Evolutionary conservation across 306 rosid species (phyloP).

Genomic region (Fragaria ananassa): DNA sequence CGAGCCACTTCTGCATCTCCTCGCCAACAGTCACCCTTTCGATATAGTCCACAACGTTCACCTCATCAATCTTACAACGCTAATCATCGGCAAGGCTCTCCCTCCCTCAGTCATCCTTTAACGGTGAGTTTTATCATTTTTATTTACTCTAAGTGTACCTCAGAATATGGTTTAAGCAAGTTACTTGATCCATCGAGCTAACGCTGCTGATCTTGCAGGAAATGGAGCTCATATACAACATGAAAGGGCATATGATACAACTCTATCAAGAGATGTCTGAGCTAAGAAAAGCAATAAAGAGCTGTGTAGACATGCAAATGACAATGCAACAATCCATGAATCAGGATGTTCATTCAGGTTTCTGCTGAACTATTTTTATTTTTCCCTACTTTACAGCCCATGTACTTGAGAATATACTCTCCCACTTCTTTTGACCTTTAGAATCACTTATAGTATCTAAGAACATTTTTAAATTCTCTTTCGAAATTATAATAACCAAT

Average conservation of each 20-base stretch:
- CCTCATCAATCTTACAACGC: conserved; percentile 3
- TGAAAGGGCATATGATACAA: conserved; percentile 78
- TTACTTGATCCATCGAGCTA: neutral
- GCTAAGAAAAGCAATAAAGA: conserved; percentile 61
- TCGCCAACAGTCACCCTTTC: conserved; percentile 39
- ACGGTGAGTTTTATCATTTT: conserved; percentile 37
- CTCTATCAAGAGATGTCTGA: conserved; percentile 70
- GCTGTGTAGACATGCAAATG: conserved; percentile 79
- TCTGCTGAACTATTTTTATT: conserved; percentile 8
- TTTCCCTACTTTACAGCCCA: neutral
- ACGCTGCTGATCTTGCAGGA: conserved; percentile 40
- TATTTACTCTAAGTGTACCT: neutral
- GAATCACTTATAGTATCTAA: neutral
- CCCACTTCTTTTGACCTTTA: neutral
- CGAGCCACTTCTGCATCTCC: conserved; percentile 45
- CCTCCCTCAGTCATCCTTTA: conserved; percentile 30
- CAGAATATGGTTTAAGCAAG: neutral
- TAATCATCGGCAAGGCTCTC: neutral
- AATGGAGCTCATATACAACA: conserved; percentile 61
- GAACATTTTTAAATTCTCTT: neutral
- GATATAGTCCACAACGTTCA: conserved; percentile 1
- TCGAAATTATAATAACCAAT: neutral
- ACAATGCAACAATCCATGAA: conserved; percentile 47
- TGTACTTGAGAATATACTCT: neutral
- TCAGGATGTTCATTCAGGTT: conserved; percentile 57